Base-by-base conservation (phyloP, 2,329 filamentous ascomycete genomes). In the Aspergillus caelatus region DNA sequence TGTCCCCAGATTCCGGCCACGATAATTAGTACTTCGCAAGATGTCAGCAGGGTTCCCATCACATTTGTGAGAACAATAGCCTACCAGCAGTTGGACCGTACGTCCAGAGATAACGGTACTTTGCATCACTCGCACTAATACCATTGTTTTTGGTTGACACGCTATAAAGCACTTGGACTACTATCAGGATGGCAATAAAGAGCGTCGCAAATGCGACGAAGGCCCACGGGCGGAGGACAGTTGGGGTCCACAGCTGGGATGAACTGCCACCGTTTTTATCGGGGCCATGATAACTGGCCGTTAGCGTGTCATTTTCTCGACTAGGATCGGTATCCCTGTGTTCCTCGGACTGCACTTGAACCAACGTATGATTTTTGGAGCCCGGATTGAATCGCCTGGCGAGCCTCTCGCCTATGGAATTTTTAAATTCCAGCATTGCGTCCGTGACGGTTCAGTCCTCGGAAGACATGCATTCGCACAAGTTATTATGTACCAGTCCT, bases 1-100 rank as follows among this genome's bases (percentile, higher is more conserved):
- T 58, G 64, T 5, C 64, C 62, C 64, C 62, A 66, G 16, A 58
- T 39, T 6, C 50, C 64, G 21, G 61, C 61, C 26, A 62, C 36
- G n/a, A 64, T 39, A 9, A 56, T 61, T 21, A 64, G 43, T 8
- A 62, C 55, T 59, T 39, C 11, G 52, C 32, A 6, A 39, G 26
- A 21, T 32, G 48, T 52, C 19, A 52, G 46, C 34, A 43, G 19
- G 21, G 12, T 43, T 57, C 23, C n/a, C 11, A 14, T 26, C 26
- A 7, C 45, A 8, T 26, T 48, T 3, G 21, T 26, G 23, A 19
- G 50, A 21, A n/a, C 10, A n/a, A 2, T 14, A 9, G 6, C 34
- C 32, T 43, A 61, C 60, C 60, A 23, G 60, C 54, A 2, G 60
- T 62, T 19, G 55, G 60, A 26, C 60, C 54, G 30, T 58, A 62